A percentile compares a stretch with the other conserved stretches of the same genome.
These are phyloP conservation scores for Polysphondylium violaceum DNA, from an alignment of 78 protist species.

Conservation along the genomic window DNA sequence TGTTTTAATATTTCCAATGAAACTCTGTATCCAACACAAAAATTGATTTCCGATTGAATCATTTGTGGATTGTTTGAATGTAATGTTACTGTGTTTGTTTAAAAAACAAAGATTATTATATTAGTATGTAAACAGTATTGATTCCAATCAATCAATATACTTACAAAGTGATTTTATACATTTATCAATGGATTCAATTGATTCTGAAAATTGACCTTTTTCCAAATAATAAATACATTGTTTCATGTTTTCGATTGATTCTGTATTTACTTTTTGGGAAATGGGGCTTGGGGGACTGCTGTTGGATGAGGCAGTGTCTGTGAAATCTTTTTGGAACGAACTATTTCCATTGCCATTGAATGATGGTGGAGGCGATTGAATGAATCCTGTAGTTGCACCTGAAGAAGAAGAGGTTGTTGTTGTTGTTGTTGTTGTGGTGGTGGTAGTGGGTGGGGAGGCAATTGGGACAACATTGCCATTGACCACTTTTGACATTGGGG, in stretches of 20 bases:
- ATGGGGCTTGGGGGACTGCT: conserved; percentile 25
- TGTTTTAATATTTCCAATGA: conserved; percentile 18
- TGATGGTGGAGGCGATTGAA: background rate
- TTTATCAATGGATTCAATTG: conserved; percentile 14
- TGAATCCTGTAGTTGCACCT: background rate
- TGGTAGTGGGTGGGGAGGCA: background rate
- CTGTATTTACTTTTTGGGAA: conserved; percentile 14
- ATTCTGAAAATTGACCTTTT: conserved; percentile 30
- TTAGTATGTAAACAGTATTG: background rate
- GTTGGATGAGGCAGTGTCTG: conserved; percentile 18
- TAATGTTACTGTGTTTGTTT: background rate
- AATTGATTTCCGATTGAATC: conserved; percentile 51
- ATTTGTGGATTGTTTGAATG: conserved; percentile 3
- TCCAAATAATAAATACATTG: conserved; percentile 49
- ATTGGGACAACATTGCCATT: background rate
- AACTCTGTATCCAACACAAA: conserved; percentile 69
- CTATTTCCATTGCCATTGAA: background rate
- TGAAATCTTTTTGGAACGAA: background rate
- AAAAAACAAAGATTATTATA: background rate
- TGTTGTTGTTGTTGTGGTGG: background rate
- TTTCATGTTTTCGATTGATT: conserved; percentile 40
- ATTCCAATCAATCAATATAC: background rate
- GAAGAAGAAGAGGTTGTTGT: background rate
- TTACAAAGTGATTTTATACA: conserved; percentile 45
- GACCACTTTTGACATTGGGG: conserved; percentile 37